Conservation (phyloP, 257 asterid species). For the Plantago ovata region DNA sequence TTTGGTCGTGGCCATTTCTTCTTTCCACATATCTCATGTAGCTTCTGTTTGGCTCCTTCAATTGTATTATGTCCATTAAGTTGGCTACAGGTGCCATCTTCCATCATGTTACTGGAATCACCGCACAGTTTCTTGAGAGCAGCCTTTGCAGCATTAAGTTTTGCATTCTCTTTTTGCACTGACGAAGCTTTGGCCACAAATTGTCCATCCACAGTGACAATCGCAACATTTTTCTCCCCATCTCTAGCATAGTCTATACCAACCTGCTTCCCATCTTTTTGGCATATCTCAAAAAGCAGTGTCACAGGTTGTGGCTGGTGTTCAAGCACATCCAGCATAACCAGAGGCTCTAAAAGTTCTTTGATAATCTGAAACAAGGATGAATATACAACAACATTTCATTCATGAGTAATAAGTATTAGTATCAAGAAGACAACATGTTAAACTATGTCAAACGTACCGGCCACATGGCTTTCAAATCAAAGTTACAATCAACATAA, state of each 20-base stretch:
- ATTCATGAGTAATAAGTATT: background rate
- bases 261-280: slow-evolving; percentile 55
- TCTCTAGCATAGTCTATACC: slow-evolving; percentile 38
- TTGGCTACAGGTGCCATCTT: slow-evolving; percentile 15
- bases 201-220: slow-evolving; percentile 54
- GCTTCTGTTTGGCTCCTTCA: slow-evolving; percentile 61
- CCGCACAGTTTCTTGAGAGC: slow-evolving; percentile 45
- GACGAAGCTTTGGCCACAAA: slow-evolving; percentile 55
- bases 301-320: slow-evolving; percentile 86
- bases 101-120: slow-evolving; percentile 5
- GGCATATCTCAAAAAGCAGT: slow-evolving; percentile 59
- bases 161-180: slow-evolving; percentile 65
- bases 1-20: slow-evolving; percentile 72
- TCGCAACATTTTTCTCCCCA: slow-evolving; percentile 46
- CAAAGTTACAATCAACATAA: slow-evolving; percentile 8
- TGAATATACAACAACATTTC: background rate
- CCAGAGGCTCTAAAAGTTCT: slow-evolving; percentile 58
- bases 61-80: slow-evolving; percentile 38
- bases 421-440: background rate
- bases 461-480: slow-evolving; percentile 41
- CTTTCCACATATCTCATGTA: slow-evolving; percentile 63
- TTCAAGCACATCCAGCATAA: slow-evolving; percentile 47
- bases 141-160: slow-evolving; percentile 71
- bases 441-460: slow-evolving; percentile 22
- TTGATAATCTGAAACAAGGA: slow-evolving; percentile 42